Evolutionary conservation across 371 early-diverging fungal species (phyloP), one percentile per base, ranked within the genome.

Genomic region (Mortierella sp.): DNA sequence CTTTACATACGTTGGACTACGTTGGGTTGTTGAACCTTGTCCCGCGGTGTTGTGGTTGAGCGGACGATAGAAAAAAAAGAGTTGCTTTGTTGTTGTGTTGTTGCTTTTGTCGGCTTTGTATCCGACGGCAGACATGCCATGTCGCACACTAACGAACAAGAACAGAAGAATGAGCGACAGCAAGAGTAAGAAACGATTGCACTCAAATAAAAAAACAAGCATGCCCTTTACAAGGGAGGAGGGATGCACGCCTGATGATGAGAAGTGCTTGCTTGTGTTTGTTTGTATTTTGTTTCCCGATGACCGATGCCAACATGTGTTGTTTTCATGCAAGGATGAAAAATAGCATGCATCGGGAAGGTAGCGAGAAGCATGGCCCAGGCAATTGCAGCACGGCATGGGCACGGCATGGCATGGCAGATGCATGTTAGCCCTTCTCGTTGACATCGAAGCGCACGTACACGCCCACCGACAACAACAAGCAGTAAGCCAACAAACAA

Each of bases 301-400:
- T 71, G 50, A 31, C 51, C 16, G 67, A 64, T 64, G 10, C 37
- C 54, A n/a, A 34, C 24, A 37, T 64, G 64, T 64, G 64, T 64
- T 21, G 5, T 16, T 8, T 64, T 64, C 43, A 64, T 64, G 67
- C 67, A 64, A 37, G 67, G 24, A 34, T 34, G 21, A 64, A 37
- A 34, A 64, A 61, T n/a, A 57, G 61, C 61, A 59, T 59, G 61
- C 61, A 59, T 59, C 31, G 64, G 37, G 37, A 31, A 61, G 34
- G 16, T 10, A 31, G 9, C n/a, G 34, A 34, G 34, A 61, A 24
- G 10, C 67, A 64, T 64, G 67, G 67, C 9, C 67, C 67, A 64
- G 67, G 67, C 67, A 37, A 64, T 40, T 64, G 40, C 67, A 64
- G 64, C 64, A 64, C 6, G 64, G 61, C 61, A 61, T 61, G 61